phyloP scores from a whole-genome alignment of 352 stramenopile genomes.

The Globisporangium ultimum region DNA sequence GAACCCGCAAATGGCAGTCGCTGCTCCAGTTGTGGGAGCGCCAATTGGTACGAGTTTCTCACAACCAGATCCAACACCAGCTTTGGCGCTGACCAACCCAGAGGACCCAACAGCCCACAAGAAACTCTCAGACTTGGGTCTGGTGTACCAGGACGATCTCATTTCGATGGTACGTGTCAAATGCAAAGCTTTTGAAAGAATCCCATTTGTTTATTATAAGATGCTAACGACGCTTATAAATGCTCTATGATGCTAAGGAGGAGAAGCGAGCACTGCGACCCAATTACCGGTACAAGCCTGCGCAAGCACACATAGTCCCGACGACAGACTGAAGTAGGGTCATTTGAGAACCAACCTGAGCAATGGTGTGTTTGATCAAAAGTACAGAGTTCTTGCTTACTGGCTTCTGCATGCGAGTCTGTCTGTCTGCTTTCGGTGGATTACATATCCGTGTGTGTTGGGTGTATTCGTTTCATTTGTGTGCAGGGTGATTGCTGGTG shows the following conservation, averaged over 20 bases:
- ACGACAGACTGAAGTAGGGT: conserved; percentile 5
- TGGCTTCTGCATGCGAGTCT: neutral
- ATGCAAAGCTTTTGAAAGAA: neutral
- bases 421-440: conserved; percentile 2
- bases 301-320: conserved; percentile 12
- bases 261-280: conserved; percentile 75
- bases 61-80: neutral
- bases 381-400: conserved; percentile 19
- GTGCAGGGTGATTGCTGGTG: neutral
- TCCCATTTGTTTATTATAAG: neutral
- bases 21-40: conserved; percentile 1
- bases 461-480: conserved; percentile 2
- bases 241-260: conserved; percentile 35
- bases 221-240: neutral
- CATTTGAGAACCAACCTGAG: no score
- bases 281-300: conserved; percentile 72
- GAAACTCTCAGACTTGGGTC: conserved; percentile 26
- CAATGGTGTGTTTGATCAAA: conserved; percentile 1
- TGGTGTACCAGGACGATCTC: conserved; percentile 54
- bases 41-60: conserved; percentile 10
- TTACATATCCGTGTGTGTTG: conserved; percentile 6
- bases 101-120: conserved; percentile 22
- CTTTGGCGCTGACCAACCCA: conserved; percentile 18
- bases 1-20: conserved; percentile 18
- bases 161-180: conserved; percentile 48